These are phyloP conservation scores for Pittosporum tobira DNA, from an alignment of 129 eudicot genomes.

Conservation along the genomic window DNA sequence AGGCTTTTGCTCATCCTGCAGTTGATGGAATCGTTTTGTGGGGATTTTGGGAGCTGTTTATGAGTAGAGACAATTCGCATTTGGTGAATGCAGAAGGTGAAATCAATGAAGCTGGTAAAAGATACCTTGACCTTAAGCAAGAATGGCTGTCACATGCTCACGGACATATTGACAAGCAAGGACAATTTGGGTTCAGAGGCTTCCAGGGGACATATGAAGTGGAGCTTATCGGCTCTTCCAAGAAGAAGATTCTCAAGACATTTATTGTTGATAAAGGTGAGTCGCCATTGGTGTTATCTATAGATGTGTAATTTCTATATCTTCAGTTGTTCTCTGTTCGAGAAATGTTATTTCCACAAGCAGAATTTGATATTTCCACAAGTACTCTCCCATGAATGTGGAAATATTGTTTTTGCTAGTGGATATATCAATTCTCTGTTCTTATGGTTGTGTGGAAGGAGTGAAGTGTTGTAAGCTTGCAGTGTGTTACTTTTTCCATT, in stretches of 20 bases:
- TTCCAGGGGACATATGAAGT: constrained; percentile 67
- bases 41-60: constrained; percentile 97
- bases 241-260: constrained; percentile 47
- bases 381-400: no score
- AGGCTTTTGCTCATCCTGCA: constrained; percentile 87
- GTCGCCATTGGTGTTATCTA: constrained; percentile 36
- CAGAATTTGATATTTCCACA: no score
- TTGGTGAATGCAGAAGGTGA: constrained; percentile 91
- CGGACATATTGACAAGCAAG: constrained; percentile 53
- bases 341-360: no score
- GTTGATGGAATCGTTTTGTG: constrained; percentile 90
- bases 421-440: no score
- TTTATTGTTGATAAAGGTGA: constrained; percentile 70
- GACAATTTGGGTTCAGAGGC: constrained; percentile 63
- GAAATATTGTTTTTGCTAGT: no score
- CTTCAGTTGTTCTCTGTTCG: no score
- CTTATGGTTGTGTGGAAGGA: no score
- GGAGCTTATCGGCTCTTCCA: constrained; percentile 16
- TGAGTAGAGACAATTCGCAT: constrained; percentile 74
- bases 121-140: constrained; percentile 53
- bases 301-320: constrained; percentile 30
- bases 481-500: no score
- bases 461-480: no score
- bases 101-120: constrained; percentile 67
- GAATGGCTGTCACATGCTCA: constrained; percentile 74